Base-by-base conservation (phyloP, 2,329 filamentous ascomycete species). In the Ophiostoma montium region DNA sequence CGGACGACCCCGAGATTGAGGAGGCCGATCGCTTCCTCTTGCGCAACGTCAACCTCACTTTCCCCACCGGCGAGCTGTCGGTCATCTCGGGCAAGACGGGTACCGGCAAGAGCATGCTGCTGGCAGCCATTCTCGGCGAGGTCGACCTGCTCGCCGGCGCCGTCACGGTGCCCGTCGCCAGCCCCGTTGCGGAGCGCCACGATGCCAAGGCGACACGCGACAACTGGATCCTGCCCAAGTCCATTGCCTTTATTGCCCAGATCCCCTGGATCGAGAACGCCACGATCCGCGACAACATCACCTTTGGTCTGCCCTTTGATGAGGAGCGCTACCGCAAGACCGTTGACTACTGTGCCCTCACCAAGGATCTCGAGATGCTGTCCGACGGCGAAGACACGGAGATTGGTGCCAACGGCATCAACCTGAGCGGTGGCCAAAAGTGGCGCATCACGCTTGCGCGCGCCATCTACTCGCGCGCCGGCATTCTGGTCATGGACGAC, bases 191-290 rank as follows among this genome's bases (percentile, higher is more conserved):
- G 5, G 71, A 82, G 27, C 71, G 81, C 35, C 72, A 75, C 53
- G 81, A 86, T 56, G 61, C 65, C 47, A 74, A 78, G 53, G 84
- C 83, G 2, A 82, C 75, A 44, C 67, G 60, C 42, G 69, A 63
- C 31, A 74, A 85, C 55, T 88, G 84, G 84, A 78, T 84, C 41
- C 71, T 87, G 15, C 73, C 80, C 8, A 72, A 74, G 3, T 75
- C 82, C 2, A 73, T 88, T 44, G 85, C 85, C 0, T 90, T 81
- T 56, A 82, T 89, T 32, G 77, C 82, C 1, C 84, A 89, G 59
- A 86, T 84, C 8, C 85, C 86, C 0, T 92, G 85, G 86, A 85
- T 92, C 45, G 85, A 90, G 59, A 90, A 89, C 57, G 83, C 82
- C 1, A 84, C 78, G 6, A 80, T 94, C 53, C 78, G 75, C 50